Evolutionary conservation across 805 yeast species (phyloP).

Genomic region (Metschnikowia matae): DNA sequence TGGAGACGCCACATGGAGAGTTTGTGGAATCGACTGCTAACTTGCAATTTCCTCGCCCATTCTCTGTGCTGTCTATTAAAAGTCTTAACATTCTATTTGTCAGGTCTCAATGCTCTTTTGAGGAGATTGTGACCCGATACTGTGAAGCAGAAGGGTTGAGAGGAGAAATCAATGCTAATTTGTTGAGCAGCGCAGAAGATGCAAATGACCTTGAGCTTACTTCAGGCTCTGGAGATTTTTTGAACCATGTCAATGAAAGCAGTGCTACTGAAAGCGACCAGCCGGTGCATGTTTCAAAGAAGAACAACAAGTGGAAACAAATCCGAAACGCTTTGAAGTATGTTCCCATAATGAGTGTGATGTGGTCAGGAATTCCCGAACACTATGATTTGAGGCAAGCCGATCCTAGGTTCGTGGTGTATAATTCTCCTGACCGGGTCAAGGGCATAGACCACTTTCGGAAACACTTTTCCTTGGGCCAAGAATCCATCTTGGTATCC

Average conservation of each 20-base stretch:
- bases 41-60: conserved; percentile 29
- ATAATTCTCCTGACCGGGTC: conserved; percentile 38
- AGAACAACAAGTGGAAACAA: conserved; percentile 11
- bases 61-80: conserved; percentile 30
- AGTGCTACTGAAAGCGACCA: conserved; percentile 1
- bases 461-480: conserved; percentile 60
- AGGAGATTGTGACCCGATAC: conserved; percentile 27
- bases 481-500: conserved; percentile 50
- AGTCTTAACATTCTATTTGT: conserved; percentile 34
- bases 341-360: conserved; percentile 26
- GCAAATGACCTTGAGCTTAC: neutral
- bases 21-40: neutral
- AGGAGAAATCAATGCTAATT: neutral
- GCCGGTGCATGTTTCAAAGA: conserved; percentile 2
- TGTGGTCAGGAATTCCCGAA: conserved; percentile 58
- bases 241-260: neutral
- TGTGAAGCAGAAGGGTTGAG: conserved; percentile 8
- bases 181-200: neutral
- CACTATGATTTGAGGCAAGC: conserved; percentile 47
- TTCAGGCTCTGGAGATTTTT: neutral
- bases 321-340: conserved; percentile 25
- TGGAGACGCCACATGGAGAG: conserved; percentile 3
- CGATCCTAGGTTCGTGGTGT: conserved; percentile 50
- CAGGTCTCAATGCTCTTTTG: conserved; percentile 21
- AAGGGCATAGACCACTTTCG: conserved; percentile 57